Conservation (phyloP, 2,329 filamentous ascomycete genomes). For the Botrytis cinerea region DNA sequence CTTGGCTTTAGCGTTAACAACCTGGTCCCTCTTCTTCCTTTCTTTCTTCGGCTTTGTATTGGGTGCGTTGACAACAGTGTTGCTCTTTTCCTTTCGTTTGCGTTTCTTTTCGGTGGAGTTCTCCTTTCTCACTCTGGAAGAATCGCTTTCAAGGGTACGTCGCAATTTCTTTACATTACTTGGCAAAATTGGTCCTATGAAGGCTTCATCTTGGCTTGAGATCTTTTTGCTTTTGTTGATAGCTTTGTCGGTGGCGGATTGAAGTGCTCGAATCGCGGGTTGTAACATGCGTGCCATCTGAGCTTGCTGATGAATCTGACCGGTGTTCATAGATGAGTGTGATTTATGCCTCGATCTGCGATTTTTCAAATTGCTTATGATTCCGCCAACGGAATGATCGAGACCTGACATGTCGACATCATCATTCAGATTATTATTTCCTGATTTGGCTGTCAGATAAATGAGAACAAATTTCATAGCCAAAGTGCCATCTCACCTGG, state of each 20-base stretch:
- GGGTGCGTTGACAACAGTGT: no score
- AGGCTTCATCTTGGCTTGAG: neutral
- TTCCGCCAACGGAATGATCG: neutral
- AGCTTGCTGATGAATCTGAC: neutral
- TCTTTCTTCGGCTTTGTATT: neutral
- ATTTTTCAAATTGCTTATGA: neutral
- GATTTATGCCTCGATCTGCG: neutral
- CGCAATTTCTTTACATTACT: neutral
- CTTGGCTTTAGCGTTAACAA: neutral
- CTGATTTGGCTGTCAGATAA: neutral
- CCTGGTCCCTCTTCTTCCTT: neutral
- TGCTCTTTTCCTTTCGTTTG: neutral
- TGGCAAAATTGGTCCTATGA: neutral
- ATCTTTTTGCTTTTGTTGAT: neutral
- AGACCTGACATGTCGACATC: neutral
- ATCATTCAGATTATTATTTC: neutral
- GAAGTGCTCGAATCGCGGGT: neutral
- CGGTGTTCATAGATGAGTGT: neutral
- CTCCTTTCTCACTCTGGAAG: neutral
- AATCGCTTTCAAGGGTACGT: accelerated
- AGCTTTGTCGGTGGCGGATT: neutral
- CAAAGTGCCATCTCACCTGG: neutral
- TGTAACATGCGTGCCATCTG: neutral
- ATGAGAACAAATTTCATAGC: no score
- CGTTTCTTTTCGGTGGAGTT: neutral